Evolutionary conservation across 2,329 filamentous ascomycete genomes (phyloP), one percentile per base, ranked within the genome.

Genomic region (Pseudogymnoascus sp.): DNA sequence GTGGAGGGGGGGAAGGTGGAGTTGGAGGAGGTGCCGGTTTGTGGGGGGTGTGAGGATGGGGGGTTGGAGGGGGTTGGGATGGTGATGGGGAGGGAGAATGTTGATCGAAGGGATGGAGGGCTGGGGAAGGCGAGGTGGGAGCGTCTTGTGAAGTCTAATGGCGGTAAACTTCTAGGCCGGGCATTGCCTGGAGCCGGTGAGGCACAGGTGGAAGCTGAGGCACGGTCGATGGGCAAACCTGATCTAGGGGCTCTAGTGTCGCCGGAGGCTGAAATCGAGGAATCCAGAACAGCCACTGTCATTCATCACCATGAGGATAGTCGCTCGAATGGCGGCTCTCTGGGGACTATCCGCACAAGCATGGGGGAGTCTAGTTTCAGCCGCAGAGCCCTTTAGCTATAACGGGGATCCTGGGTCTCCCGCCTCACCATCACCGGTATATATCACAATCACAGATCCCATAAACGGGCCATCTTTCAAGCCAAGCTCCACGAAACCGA

Each of bases 391-490:
- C 1, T 19, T 5, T 2, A 42, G 38, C 4, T 19, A 42, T 42
- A 44, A 44, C 11, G 40, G 19, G 11, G 40, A 21, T 7, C 21
- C 13, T n/a, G 44, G 2, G 15, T n/a, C 38, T 33, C 17, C 61
- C 11, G n/a, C 29, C 5, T 33, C 40, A 17, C 23, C 35, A 4
- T n/a, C 64, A 15, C 46, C 67, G 4, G 77, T 83, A 5, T 84
- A 82, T 70, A 77, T 84, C 6, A 78, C 80, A 35, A 76, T 82
- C 4, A 72, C 73, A 29, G 78, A 85, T 65, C 82, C 83, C 0
- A 65, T 83, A 10, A 76, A 78, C 13, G 72, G 76, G 9, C 72
- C 75, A 3, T 74, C 78, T 1, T 84, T 84, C 68, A 75, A 73
- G 65, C 79, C 80, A 1, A 77, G 76, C 61, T 77, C 75, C 3